Conservation (phyloP, 164 flowering plant genomes). For the Kalanchoe fedtschenkoi region DNA sequence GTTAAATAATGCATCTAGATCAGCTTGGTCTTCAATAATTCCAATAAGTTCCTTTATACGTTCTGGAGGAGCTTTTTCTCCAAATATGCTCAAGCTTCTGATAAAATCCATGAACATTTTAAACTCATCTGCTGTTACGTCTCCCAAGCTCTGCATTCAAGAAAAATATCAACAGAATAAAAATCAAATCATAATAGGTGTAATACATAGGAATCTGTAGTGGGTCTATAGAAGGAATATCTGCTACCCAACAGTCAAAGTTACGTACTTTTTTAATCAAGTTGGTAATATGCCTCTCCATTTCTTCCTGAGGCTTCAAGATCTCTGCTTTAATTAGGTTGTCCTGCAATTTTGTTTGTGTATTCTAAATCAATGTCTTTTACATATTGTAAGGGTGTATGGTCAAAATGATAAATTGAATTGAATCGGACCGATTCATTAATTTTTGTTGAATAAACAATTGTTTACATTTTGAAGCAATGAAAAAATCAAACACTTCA, state of each 20-base stretch:
- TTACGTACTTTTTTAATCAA: slow-evolving; percentile 66
- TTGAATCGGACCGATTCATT: no score
- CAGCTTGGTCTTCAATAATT: slow-evolving; percentile 91
- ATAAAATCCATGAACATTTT: slow-evolving; percentile 93
- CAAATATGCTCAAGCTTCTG: slow-evolving; percentile 78
- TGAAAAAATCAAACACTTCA: no score
- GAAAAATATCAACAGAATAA: background rate
- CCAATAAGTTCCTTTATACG: slow-evolving; percentile 75
- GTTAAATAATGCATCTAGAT: slow-evolving; percentile 80
- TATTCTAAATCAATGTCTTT: no score
- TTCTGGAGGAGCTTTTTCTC: slow-evolving; percentile 73
- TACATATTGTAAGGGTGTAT: no score
- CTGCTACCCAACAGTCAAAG: background rate
- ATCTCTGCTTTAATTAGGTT: slow-evolving; percentile 83
- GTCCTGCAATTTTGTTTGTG: no score
- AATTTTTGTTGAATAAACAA: no score
- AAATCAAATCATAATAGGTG: background rate
- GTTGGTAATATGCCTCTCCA: slow-evolving; percentile 94
- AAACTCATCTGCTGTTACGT: slow-evolving; percentile 93
- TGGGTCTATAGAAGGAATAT: background rate
- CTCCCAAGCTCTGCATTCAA: slow-evolving; percentile 71
- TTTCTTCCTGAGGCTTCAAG: slow-evolving; percentile 77
- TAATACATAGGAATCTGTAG: background rate
- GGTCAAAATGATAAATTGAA: no score
- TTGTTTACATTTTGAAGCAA: no score